A percentile compares a stretch with the other conserved stretches of the same genome.
Evolutionary conservation across 2,329 filamentous ascomycete genomes (phyloP).

Genomic region (Thyridium curvatum): DNA sequence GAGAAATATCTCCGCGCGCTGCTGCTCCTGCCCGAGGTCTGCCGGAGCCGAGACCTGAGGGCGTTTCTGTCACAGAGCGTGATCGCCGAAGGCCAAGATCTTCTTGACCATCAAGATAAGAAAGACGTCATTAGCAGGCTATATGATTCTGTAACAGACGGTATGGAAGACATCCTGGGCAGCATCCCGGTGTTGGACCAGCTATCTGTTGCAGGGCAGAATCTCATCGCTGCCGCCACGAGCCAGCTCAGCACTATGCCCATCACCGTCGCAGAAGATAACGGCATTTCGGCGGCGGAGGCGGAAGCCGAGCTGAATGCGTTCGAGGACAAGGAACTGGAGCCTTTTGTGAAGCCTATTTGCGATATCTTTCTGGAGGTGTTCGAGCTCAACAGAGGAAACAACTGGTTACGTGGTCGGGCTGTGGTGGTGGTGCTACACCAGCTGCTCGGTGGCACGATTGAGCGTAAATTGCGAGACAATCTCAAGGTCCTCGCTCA

Average conservation of each 20-base stretch:
- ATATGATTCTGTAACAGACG: slow-evolving; percentile 94
- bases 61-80: slow-evolving; percentile 89
- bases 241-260: slow-evolving; percentile 54
- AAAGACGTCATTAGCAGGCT: slow-evolving; percentile 88
- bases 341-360: slow-evolving; percentile 97
- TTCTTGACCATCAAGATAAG: slow-evolving; percentile 56
- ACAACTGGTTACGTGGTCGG: slow-evolving; percentile 93
- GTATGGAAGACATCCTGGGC: slow-evolving; percentile 95
- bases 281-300: slow-evolving; percentile 52
- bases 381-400: slow-evolving; percentile 89
- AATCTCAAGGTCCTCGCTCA: slow-evolving; percentile 66
- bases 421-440: slow-evolving; percentile 95
- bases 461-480: slow-evolving; percentile 91
- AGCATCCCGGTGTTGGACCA: slow-evolving; percentile 95
- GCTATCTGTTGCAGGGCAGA: slow-evolving; percentile 86
- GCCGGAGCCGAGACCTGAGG: slow-evolving; percentile 84
- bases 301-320: slow-evolving; percentile 91
- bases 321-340: slow-evolving; percentile 81
- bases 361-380: slow-evolving; percentile 95
- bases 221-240: slow-evolving; percentile 72
- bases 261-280: slow-evolving; percentile 44
- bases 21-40: slow-evolving; percentile 83
- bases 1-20: slow-evolving; percentile 82
- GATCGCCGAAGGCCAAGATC: slow-evolving; percentile 48
- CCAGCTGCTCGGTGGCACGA: slow-evolving; percentile 89